A percentile compares a stretch with the other conserved stretches of the same genome.
phyloP scores from a whole-genome alignment of 345 rosid genomes.

The Eucalyptus paniculata region DNA sequence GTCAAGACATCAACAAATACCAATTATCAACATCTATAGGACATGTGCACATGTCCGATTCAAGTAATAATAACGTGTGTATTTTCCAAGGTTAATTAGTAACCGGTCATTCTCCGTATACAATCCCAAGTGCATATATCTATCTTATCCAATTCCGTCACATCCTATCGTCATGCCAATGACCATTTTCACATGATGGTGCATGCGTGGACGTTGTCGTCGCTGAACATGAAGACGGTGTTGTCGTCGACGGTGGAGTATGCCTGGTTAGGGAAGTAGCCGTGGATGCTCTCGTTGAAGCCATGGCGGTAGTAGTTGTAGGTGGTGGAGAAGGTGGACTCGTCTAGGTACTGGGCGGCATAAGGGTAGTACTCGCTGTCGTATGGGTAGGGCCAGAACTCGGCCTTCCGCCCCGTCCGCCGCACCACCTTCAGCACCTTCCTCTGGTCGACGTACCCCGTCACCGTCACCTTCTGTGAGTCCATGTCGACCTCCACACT shows the following conservation, averaged over 20 bases:
- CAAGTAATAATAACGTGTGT: not conserved
- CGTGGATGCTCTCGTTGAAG: slow-evolving; percentile 35
- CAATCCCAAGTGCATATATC: not conserved
- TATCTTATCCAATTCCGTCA: not conserved
- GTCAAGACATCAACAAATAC: not conserved
- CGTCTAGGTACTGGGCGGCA: slow-evolving; percentile 36
- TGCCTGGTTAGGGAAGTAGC: slow-evolving; percentile 48
- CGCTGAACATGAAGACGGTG: slow-evolving; percentile 66
- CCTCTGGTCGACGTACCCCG: slow-evolving; percentile 51
- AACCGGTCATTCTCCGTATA: not conserved
- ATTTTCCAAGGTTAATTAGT: not conserved
- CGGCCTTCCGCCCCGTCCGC: slow-evolving; percentile 66
- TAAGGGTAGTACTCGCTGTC: slow-evolving; percentile 62
- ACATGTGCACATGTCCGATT: not conserved
- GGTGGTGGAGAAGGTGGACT: slow-evolving; percentile 29
- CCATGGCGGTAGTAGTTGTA: slow-evolving; percentile 49
- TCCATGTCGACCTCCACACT: slow-evolving; percentile 64
- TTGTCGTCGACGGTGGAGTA: slow-evolving; percentile 41
- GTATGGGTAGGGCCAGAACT: slow-evolving; percentile 81
- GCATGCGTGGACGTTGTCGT: slow-evolving; percentile 78
- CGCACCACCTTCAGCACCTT: slow-evolving; percentile 59
- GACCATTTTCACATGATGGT: slow-evolving; percentile 15
- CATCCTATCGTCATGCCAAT: fast-evolving
- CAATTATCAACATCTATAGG: not conserved
- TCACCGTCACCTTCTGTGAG: slow-evolving; percentile 71